phyloP scores from a whole-genome alignment of 768 basidiomycete genomes.

The Mycena indigotica region DNA sequence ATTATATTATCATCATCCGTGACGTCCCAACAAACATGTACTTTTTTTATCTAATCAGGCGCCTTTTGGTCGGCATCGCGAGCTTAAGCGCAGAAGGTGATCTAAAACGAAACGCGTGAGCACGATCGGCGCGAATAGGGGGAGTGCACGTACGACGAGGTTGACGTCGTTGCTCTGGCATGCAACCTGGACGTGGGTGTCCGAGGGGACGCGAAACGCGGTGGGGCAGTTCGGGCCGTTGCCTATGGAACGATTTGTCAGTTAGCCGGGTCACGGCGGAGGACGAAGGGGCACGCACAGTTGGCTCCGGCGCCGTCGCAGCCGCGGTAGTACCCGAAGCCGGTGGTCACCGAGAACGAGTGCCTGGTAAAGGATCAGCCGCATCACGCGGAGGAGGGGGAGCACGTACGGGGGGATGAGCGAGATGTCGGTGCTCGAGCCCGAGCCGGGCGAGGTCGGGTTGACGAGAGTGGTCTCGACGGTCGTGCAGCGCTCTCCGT shows the following conservation, averaged over 20 bases:
- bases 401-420: slow-evolving; percentile 44
- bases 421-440: slow-evolving; percentile 39
- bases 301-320: slow-evolving; percentile 45
- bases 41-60: too few species aligned
- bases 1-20: too few species aligned
- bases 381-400: slow-evolving; percentile 9
- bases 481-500: slow-evolving; percentile 42
- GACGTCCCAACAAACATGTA: too few species aligned
- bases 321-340: slow-evolving; percentile 45
- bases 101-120: too few species aligned
- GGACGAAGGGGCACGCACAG: slow-evolving; percentile 48
- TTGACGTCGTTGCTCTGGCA: slow-evolving; percentile 17
- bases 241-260: not conserved
- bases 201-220: slow-evolving; percentile 7
- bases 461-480: slow-evolving; percentile 41
- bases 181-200: slow-evolving; percentile 9
- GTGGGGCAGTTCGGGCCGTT: slow-evolving; percentile 8
- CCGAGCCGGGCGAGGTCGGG: slow-evolving; percentile 31
- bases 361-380: slow-evolving; percentile 31
- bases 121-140: too few species aligned
- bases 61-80: too few species aligned
- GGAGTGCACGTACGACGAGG: slow-evolving; percentile 1
- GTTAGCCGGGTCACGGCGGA: slow-evolving; percentile 22
- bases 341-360: slow-evolving; percentile 41
- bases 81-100: too few species aligned